These are phyloP conservation scores for Ganoderma meredithae DNA, from an alignment of 1,284 basidiomycete species.

Conservation along the genomic window DNA sequence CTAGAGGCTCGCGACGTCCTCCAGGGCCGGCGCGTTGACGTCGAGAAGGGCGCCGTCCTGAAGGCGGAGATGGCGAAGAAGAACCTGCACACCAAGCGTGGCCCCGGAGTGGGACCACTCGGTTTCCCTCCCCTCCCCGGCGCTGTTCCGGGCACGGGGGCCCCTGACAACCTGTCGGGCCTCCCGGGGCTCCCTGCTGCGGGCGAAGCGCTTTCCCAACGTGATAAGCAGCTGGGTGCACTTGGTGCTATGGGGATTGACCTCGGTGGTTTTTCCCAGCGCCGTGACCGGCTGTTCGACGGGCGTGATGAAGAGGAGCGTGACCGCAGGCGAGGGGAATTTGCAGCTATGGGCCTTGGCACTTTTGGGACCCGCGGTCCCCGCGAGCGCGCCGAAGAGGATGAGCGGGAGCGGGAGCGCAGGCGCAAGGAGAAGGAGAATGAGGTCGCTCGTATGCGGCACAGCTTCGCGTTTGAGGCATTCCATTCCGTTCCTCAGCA, in stretches of 20 bases:
- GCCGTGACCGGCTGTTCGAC: slow-evolving; percentile 43
- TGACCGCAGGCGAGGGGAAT: slow-evolving; percentile 44
- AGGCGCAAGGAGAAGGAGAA: slow-evolving; percentile 60
- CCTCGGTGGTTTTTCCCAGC: slow-evolving; percentile 42
- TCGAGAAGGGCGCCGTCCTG: slow-evolving; percentile 92
- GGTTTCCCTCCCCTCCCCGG: slow-evolving; percentile 43
- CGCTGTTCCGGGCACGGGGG: slow-evolving; percentile 45
- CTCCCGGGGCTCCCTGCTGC: slow-evolving; percentile 45
- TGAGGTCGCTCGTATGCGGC: slow-evolving; percentile 45
- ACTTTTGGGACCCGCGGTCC: slow-evolving; percentile 54
- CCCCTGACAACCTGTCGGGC: slow-evolving; percentile 39
- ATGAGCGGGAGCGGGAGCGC: slow-evolving; percentile 64
- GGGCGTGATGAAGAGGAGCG: slow-evolving; percentile 52
- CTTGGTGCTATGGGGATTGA: slow-evolving; percentile 57
- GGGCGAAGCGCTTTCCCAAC: slow-evolving; percentile 47
- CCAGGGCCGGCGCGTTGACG: slow-evolving; percentile 91
- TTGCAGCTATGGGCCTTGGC: slow-evolving; percentile 49
- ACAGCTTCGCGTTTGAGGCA: slow-evolving; percentile 69
- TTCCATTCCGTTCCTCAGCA: slow-evolving; percentile 72
- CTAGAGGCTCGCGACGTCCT: slow-evolving; percentile 88
- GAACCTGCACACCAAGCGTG: slow-evolving; percentile 95
- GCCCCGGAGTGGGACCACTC: slow-evolving; percentile 68
- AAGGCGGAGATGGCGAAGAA: slow-evolving; percentile 99
- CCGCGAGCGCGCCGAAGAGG: slow-evolving; percentile 69
- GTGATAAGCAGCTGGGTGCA: slow-evolving; percentile 58